Conservation (phyloP, 2,329 filamentous ascomycete genomes). For the Herpotrichia juniperi region DNA sequence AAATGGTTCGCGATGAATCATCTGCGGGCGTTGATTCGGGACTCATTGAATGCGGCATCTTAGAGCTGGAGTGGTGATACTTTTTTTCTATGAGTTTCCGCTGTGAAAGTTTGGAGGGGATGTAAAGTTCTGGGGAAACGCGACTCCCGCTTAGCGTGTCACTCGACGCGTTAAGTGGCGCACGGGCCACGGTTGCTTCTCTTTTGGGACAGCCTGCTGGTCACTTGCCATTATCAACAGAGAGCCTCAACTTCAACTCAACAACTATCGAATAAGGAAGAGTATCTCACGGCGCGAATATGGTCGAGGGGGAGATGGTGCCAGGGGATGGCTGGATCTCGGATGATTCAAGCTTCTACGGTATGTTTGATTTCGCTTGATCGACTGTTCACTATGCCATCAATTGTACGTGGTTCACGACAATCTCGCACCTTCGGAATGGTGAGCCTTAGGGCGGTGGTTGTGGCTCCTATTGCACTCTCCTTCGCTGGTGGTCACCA, state of each 20-base stretch:
- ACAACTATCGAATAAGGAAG: slow-evolving; percentile 8
- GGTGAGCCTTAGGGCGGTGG: too few species aligned
- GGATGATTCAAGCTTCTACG: slow-evolving; percentile 54
- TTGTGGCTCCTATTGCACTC: neutral
- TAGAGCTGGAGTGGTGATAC: slow-evolving; percentile 3
- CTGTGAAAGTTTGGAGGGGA: neutral
- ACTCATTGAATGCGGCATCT: slow-evolving; percentile 56
- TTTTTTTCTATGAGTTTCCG: neutral
- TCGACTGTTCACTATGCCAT: too few species aligned
- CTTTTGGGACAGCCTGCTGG: neutral
- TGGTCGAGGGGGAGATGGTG: slow-evolving; percentile 35
- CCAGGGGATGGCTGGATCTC: slow-evolving; percentile 42
- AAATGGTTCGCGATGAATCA: slow-evolving; percentile 40
- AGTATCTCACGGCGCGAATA: slow-evolving; percentile 10
- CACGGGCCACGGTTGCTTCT: neutral
- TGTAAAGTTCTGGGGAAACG: neutral
- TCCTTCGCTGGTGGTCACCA: neutral
- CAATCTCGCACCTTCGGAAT: too few species aligned
- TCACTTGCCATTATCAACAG: too few species aligned
- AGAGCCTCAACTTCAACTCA: slow-evolving; percentile 3
- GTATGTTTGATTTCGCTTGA: slow-evolving; percentile 36
- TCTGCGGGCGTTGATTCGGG: slow-evolving; percentile 47
- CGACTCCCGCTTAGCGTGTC: slow-evolving; percentile 4
- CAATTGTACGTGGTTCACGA: too few species aligned
- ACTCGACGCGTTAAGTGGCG: neutral